Conservation (phyloP, 345 rosid species). For the Acer negundo region DNA sequence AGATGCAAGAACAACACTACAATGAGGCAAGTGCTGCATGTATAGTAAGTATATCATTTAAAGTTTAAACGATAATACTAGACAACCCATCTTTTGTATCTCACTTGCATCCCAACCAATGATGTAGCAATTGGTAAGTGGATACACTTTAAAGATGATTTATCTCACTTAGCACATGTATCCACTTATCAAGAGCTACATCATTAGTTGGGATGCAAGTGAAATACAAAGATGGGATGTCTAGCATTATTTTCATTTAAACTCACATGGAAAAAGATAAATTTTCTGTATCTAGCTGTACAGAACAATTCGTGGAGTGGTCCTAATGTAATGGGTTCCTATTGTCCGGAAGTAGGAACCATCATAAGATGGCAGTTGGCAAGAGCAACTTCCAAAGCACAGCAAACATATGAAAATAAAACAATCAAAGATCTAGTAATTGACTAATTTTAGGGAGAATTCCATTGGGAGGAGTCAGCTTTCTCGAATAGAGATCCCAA, state of each 20-base stretch:
- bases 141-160: no score
- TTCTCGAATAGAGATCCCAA: not conserved
- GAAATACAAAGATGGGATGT: no score
- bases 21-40: not conserved
- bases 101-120: no score
- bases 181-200: no score
- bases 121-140: no score
- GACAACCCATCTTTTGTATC: no score
- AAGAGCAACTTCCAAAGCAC: not conserved
- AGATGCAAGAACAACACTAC: not conserved
- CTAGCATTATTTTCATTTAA: not conserved
- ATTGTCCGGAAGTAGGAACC: conserved; percentile 1
- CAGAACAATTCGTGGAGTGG: not conserved
- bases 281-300: not conserved
- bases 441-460: not conserved
- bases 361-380: not conserved
- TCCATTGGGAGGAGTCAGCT: not conserved
- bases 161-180: no score
- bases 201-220: no score
- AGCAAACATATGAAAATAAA: not conserved
- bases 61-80: no score
- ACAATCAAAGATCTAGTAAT: not conserved
- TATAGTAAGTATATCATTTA: not conserved
- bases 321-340: not conserved
- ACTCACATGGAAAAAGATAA: not conserved